Evolutionary conservation across 139 green algal genomes (phyloP), one percentile per base, ranked within the genome.

Genomic region (Gonium pectorale): DNA sequence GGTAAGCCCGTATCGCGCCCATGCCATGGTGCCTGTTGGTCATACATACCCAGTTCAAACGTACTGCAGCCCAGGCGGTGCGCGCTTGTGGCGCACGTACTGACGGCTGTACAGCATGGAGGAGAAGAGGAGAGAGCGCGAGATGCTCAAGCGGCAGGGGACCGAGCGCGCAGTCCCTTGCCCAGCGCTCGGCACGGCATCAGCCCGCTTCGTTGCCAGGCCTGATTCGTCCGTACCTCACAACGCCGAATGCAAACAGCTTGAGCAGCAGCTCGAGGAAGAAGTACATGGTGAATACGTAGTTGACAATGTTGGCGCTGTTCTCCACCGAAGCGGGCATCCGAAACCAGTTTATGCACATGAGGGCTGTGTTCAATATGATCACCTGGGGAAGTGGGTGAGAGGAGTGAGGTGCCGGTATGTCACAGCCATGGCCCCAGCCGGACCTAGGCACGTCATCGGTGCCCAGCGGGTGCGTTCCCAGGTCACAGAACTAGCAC

Each of bases 261-360:
- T 95, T 94, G 66, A 96, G 67, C 22, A 93, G 0, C 90, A 95
- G 91, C 90, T 96, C 94, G 0, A 86, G 1, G 35, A 83, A 26
- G 31, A 89, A 89, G 60, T 86, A 89, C 9, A 74, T 29, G 5
- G 92, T 93, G 29, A 96, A 86, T n/a, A 86, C 75, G 29, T 91
- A 85, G 83, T 96, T 95, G 60, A 93, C 52, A 26, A 52, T 63
- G 51, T 93, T 73, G 24, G 73, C 85, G 15, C 86, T 67, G 2
- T n/a, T 26, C 51, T 85, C 56, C 33, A 89, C 83, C 9, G 9
- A 46, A 0, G 37, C 17, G 24, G 87, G 75, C 86, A 93, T 91
- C 24, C 89, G 56, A 80, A 91, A 88, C 86, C 84, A 85, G 75
- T 74, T 75, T 35, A 77, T 35, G 63, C 79, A 85, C 79, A 85